Evolutionary conservation across 805 yeast species (phyloP), one percentile per base, ranked within the genome.

Genomic region (Kodamaea neixiangensis): DNA sequence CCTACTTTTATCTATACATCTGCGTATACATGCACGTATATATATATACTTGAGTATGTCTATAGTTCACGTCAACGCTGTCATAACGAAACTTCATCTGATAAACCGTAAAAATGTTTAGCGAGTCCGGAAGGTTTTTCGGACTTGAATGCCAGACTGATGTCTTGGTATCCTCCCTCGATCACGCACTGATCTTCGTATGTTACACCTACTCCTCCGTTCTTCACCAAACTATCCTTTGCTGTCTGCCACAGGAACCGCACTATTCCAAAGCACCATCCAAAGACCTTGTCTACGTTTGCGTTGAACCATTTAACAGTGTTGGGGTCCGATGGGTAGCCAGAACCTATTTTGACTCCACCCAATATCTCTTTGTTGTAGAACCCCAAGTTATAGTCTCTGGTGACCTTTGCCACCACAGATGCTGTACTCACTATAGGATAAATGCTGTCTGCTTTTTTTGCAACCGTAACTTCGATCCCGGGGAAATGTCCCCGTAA

Each of bases 211-310:
- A 77, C 69, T 3, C 81, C 83, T 0, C 77, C 78, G 41, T 76
- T 72, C 38, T 76, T 79, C 10, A 75, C 76, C 37, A 93, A 67
- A 34, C 88, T 75, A 54, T 89, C 96, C 57, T 81, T 83, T 1
- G 97, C 83, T 0, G 99, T 94, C 59, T 89, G 94, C 99, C 99
- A 94, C 35, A 96, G 89, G 61, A 86, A 94, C 46, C 99, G 71
- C 7, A 87, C 77, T 43, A 86, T 81, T 7, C 87, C 79, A 47
- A 59, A 70, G 48, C 82, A 78, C 98, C 98, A 94, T 0, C 98
- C 98, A 68, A 89, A 89, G 11, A 93, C 72, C 11, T 78, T 79
- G 63, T 89, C 89, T 22, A 88, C 81, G 19, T 77, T 73, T 0
- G 67, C 57, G 37, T 79, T 76, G 38, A 94, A 71, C 97, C 97